Evolutionary conservation across 192 early-diverging fungal genomes (phyloP), one percentile per base, ranked within the genome.

Genomic region (Coemansia aciculifera): DNA sequence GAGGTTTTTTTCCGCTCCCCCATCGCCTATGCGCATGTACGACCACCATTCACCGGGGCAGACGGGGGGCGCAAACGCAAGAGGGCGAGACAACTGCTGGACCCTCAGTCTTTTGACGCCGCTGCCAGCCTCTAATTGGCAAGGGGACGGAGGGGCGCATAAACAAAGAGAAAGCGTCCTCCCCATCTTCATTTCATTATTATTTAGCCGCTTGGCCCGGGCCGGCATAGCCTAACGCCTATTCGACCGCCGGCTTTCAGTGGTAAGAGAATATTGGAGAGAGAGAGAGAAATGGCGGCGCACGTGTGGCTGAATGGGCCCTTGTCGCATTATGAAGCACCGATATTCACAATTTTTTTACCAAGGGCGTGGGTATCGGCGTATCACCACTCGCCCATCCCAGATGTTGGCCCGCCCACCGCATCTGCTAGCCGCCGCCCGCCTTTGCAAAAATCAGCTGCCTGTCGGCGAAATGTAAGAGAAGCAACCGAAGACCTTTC

Each of bases 271-370:
- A 29, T 13, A 54, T 27, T 44, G 51, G 23, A 27, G 51, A 27
- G 27, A 27, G 0, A 27, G 27, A 54, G 15, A 32, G 27, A 6
- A 51, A 51, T 32, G 54, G 15, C 29, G 54, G 54, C 54, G 54
- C 54, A 57, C 54, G 29, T 57, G 54, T 57, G 54, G 54, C 54
- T 57, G 54, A 32, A 57, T 57, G 54, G 54, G 54, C 54, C 54
- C 31, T 57, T 34, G 54, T 31, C 54, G 54, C 54, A 57, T 57
- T 57, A 57, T 23, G 54, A 57, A 31, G 54, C 54, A 15, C 54
- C 15, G 54, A 34, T 29, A 54, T n/a, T 34, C 52, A 29, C 44
- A 21, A 21, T 48, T 48, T 48, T 32, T 29, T 9, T 57, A 57
- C 54, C 54, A 31, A 34, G 54, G 15, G 29, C 27, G 27, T 57